Percentiles rank a stretch among this genome's conserved stretches.
These are phyloP conservation scores for Alopecurus myosuroides DNA, from an alignment of 176 grass and related monocot species.

Conservation along the genomic window DNA sequence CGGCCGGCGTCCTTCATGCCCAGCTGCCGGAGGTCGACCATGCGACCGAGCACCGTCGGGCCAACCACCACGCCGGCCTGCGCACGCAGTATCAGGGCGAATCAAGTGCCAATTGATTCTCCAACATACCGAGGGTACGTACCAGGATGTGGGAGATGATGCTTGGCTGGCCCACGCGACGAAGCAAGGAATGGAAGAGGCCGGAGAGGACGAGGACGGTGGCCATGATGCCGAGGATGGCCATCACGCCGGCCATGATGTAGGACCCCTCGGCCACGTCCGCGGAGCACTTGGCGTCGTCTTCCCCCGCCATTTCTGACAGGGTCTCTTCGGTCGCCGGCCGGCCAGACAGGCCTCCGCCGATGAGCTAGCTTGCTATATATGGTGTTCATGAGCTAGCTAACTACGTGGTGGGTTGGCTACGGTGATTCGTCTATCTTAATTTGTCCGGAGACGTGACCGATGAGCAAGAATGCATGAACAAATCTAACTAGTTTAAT, in stretches of 20 bases:
- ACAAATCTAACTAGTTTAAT: neutral
- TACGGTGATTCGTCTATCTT: neutral
- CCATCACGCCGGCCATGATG: constrained; percentile 36
- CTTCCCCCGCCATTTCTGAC: neutral
- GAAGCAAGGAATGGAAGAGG: constrained; percentile 45
- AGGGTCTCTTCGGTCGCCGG: neutral
- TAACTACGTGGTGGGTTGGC: neutral
- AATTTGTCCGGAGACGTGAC: neutral
- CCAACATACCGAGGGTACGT: neutral
- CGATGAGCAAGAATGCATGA: neutral
- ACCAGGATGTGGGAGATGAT: constrained; percentile 62
- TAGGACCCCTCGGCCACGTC: constrained; percentile 11
- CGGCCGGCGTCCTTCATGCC: constrained; percentile 18
- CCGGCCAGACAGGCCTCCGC: neutral
- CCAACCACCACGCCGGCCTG: constrained; percentile 60
- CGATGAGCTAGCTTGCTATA: neutral
- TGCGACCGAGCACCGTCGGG: constrained; percentile 31
- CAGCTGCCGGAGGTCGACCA: constrained; percentile 12
- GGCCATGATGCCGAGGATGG: constrained; percentile 38
- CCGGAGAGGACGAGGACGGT: constrained; percentile 42
- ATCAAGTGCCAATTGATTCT: neutral
- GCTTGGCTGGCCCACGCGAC: constrained; percentile 58
- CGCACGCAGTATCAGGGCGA: neutral
- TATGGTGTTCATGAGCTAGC: neutral
- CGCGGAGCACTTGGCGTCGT: neutral